These are phyloP conservation scores for Microbotryomycetes sp. DNA, from an alignment of 1,284 basidiomycete species.

Conservation along the genomic window DNA sequence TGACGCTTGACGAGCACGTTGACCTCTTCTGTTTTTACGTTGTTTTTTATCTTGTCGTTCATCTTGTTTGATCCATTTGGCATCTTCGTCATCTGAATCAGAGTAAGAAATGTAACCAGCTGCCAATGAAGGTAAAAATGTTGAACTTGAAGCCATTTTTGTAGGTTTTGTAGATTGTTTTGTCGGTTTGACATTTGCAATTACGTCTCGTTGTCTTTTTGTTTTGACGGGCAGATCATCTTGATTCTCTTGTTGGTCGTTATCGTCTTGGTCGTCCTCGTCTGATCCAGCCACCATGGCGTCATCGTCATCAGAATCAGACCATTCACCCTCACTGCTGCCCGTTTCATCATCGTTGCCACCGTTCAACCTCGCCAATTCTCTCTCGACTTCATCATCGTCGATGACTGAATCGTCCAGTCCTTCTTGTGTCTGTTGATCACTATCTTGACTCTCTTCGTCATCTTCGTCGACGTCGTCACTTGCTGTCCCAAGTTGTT, in stretches of 20 bases:
- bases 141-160: slow-evolving; percentile 47
- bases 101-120: slow-evolving; percentile 70
- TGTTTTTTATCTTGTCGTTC: slow-evolving; percentile 46
- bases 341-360: slow-evolving; percentile 36
- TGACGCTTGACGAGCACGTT: slow-evolving; percentile 82
- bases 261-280: slow-evolving; percentile 33
- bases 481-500: not conserved
- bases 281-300: slow-evolving; percentile 37
- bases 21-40: slow-evolving; percentile 84
- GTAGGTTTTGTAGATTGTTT: not conserved
- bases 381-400: slow-evolving; percentile 39
- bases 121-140: slow-evolving; percentile 80
- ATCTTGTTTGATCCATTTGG: slow-evolving; percentile 52
- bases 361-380: slow-evolving; percentile 44
- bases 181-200: not conserved
- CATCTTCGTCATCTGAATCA: slow-evolving; percentile 70
- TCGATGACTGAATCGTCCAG: slow-evolving; percentile 25
- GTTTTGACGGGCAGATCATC: not conserved
- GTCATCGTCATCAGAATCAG: slow-evolving; percentile 36
- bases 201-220: not conserved
- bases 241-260: not conserved
- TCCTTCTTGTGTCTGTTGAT: slow-evolving; percentile 47
- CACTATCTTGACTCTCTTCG: slow-evolving; percentile 48
- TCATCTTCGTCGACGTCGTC: slow-evolving; percentile 39
- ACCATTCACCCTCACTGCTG: slow-evolving; percentile 36